Evolutionary conservation across 768 basidiomycete genomes (phyloP), one percentile per base, ranked within the genome.

Genomic region (Mycena venus): DNA sequence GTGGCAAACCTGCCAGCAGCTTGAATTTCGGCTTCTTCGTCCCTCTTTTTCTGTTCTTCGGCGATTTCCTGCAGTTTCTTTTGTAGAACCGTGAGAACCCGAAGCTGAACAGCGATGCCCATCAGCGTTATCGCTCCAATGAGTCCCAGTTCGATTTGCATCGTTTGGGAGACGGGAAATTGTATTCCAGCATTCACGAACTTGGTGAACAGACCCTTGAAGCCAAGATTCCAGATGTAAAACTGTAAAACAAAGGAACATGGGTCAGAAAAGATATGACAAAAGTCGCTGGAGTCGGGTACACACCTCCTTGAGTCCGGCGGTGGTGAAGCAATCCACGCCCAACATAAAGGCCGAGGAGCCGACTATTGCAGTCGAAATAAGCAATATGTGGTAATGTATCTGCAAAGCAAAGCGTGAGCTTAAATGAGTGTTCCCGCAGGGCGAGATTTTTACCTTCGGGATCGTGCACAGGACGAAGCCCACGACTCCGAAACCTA

Each of bases 171-270:
- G 64, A 97, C 91, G 34, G 96, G 96, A 80, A 95, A 97, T 62
- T 89, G 84, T 70, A 95, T 94, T 72, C 89, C 86, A 78, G 91
- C 89, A 64, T 85, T 83, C 25, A 88, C 84, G 77, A 92, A 96
- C 78, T 94, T 95, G 12, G 94, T 92, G 83, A 97, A 99, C 32
- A 99, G 84, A 6, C 85, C 79, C 2, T 85, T 88, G 85, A 97
- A 98, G 47, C 98, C 98, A 63, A 99, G 86, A 82, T 98, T 99
- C 92, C 95, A 98, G 62, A 98, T 87, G 84, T 98, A 99, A 85
- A 98, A 98, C 95, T 98, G 51, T 64, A 25, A 40, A 64, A 49
- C n/a, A 21, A 25, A 29, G 53, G 27, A 27, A 21, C n/a, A n/a
- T n/a, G n/a, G n/a, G 59, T 42, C 47, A 75, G 58, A 70, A 68